Evolutionary conservation across 768 basidiomycete genomes (phyloP), one percentile per base, ranked within the genome.

Genomic region (Naematelia encephala): DNA sequence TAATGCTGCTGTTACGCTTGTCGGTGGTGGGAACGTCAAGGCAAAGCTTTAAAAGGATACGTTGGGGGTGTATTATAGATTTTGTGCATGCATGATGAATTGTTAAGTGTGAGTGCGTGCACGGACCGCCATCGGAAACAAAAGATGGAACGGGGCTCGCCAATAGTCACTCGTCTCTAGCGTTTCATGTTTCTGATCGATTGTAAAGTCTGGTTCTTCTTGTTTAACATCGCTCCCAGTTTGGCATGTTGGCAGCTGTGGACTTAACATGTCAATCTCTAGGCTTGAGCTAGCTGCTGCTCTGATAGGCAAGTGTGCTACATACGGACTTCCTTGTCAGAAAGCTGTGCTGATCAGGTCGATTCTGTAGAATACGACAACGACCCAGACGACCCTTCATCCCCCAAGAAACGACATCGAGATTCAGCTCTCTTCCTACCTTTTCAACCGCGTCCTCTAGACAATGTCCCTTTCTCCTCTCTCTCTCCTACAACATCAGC

Each of bases 321-420:
- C n/a, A n/a, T n/a, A n/a, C n/a, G n/a, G n/a, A n/a, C n/a, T n/a
- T n/a, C n/a, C n/a, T n/a, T n/a, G n/a, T n/a, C n/a, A n/a, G n/a
- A n/a, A n/a, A n/a, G n/a, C n/a, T n/a, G n/a, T n/a, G n/a, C n/a
- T n/a, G n/a, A n/a, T n/a, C n/a, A n/a, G n/a, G n/a, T n/a, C n/a
- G n/a, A n/a, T n/a, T n/a, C n/a, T n/a, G n/a, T n/a, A 92, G 91
- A 93, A 77, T 93, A 93, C 73, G 91, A 93, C 81, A 92, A 92
- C 64, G 89, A 92, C 73, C 81, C 83, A 30, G 79, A 82, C n/a
- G 81, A 90, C 72, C 86, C 86, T 4, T 77, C 84, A 52, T 81
- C 79, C 11, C 84, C 84, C 5, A 78, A 80, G 62, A 43, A 30
- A 10, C 27, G 51, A 42, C 65, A 64, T 60, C 55, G 68, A 43